Percentiles rank a stretch among this genome's conserved stretches.
Conservation (phyloP, 495 filamentous ascomycete species). For the Lophiotrema nucula region DNA sequence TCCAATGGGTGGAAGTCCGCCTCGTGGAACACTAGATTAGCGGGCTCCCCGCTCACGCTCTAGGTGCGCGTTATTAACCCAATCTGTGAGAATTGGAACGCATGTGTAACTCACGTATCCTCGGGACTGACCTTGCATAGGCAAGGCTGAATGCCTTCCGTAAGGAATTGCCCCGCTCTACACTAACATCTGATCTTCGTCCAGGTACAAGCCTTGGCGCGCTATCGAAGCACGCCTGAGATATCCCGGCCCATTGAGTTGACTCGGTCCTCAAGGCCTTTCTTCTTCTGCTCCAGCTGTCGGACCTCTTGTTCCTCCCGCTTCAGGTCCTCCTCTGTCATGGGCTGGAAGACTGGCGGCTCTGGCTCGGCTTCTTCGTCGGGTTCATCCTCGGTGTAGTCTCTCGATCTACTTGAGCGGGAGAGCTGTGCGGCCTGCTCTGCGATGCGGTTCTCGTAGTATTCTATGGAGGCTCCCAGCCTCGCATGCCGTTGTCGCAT, state of each 20-base stretch:
- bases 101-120: no score
- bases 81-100: no score
- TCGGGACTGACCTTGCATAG: no score
- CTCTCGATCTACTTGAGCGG: constrained; percentile 63
- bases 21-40: no score
- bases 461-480: constrained; percentile 69
- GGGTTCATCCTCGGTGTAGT: constrained; percentile 45
- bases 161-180: no score
- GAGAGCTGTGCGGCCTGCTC: constrained; percentile 74
- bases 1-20: no score
- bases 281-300: constrained; percentile 75
- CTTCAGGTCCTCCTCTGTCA: constrained; percentile 69
- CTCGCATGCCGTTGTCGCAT: constrained; percentile 70
- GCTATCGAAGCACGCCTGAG: constrained; percentile 34
- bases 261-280: constrained; percentile 71
- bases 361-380: constrained; percentile 42
- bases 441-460: constrained; percentile 76
- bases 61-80: no score
- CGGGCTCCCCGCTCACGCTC: no score
- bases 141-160: no score
- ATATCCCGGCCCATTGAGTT: constrained; percentile 74
- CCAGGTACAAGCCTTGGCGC: no score
- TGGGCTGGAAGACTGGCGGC: constrained; percentile 34
- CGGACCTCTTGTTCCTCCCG: constrained; percentile 76
- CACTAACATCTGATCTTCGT: no score